These are phyloP conservation scores for Vitis amurensis DNA, from an alignment of 164 flowering plant species.

Conservation along the genomic window DNA sequence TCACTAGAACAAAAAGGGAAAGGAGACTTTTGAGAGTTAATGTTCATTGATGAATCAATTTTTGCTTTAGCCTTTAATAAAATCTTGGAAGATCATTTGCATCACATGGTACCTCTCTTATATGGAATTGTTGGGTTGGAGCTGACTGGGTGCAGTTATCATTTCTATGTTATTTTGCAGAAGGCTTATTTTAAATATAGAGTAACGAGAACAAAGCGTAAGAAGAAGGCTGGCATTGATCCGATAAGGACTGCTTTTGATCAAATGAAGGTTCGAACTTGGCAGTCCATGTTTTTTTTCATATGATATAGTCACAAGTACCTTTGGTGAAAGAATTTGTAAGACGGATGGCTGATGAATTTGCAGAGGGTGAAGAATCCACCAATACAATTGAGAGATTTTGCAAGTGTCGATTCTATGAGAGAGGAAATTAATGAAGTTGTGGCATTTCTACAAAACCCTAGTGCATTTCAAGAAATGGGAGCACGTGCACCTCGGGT, in stretches of 20 bases:
- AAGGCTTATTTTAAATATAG: conserved; percentile 43
- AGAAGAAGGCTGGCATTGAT: conserved; percentile 74
- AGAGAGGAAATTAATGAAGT: conserved; percentile 95
- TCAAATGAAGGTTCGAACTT: conserved; percentile 73
- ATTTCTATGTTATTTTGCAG: conserved; percentile 46
- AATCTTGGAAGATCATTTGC: neutral
- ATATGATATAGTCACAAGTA: conserved; percentile 2
- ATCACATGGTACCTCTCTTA: neutral
- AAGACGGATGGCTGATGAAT: conserved; percentile 7
- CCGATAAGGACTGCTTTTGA: conserved; percentile 92
- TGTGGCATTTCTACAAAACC: conserved; percentile 90
- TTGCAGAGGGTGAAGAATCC: conserved; percentile 94
- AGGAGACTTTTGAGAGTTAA: too few relatives aligned
- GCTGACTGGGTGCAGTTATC: conserved; percentile 13
- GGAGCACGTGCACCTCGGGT: conserved; percentile 99
- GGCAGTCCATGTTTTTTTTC: neutral
- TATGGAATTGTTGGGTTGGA: neutral
- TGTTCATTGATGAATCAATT: neutral
- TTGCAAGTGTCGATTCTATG: conserved; percentile 88
- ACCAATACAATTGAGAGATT: conserved; percentile 80
- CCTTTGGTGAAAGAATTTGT: neutral
- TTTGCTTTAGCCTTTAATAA: neutral
- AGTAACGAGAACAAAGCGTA: conserved; percentile 32
- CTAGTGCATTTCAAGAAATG: conserved; percentile 84
- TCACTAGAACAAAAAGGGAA: too few relatives aligned